Evolutionary conservation across 768 basidiomycete genomes (phyloP).

Genomic region (Collybia sordida): DNA sequence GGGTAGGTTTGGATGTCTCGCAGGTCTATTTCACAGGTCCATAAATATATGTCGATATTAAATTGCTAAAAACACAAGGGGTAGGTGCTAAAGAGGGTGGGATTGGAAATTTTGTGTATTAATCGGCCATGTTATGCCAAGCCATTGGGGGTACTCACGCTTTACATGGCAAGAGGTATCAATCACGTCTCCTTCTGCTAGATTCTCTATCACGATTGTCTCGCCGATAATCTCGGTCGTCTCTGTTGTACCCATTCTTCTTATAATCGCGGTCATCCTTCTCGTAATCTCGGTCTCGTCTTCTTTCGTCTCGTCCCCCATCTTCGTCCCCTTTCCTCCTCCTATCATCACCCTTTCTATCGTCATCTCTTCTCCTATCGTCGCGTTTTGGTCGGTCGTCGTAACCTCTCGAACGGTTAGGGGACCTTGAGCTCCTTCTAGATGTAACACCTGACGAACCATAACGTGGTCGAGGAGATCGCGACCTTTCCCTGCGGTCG

Average conservation of each 20-base stretch:
- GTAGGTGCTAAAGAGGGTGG: too few relatives aligned
- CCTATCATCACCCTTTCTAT: too few relatives aligned
- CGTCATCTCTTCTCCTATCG: constrained; percentile 22
- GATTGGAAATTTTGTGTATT: too few relatives aligned
- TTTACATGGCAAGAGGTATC: background rate
- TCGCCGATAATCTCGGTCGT: constrained; percentile 29
- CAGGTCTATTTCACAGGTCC: too few relatives aligned
- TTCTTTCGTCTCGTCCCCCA: constrained; percentile 11
- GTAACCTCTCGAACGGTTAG: constrained; percentile 34
- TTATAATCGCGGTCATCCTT: constrained; percentile 12
- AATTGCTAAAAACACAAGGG: too few relatives aligned
- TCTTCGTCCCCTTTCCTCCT: too few relatives aligned
- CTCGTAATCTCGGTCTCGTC: constrained; percentile 16
- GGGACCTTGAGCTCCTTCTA: constrained; percentile 51
- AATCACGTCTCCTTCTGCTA: constrained; percentile 16
- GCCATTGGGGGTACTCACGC: too few relatives aligned
- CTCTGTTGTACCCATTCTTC: constrained; percentile 27
- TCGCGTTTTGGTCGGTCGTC: constrained; percentile 12
- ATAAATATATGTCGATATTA: too few relatives aligned
- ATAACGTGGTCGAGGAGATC: constrained; percentile 30
- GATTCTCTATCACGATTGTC: constrained; percentile 28
- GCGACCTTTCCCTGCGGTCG: constrained; percentile 30
- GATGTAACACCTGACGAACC: constrained; percentile 42
- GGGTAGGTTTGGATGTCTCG: too few relatives aligned
- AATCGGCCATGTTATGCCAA: too few relatives aligned